A percentile compares a stretch with the other conserved stretches of the same genome.
Evolutionary conservation across 257 asterid species (phyloP).

Genomic region (Ophiorrhiza pumila): DNA sequence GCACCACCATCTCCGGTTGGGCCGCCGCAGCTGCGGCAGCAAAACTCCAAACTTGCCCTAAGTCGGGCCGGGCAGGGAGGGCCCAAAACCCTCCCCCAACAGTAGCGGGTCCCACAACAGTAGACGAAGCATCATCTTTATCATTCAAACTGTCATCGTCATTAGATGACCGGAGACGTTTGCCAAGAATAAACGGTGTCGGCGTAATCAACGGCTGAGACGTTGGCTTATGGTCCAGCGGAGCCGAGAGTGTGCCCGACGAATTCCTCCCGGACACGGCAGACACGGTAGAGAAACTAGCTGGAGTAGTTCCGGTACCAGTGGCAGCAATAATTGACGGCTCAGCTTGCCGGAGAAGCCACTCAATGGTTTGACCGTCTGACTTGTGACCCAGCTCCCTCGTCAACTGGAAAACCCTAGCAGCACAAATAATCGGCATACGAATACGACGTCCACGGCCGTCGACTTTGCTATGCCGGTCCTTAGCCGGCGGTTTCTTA

Average conservation of each 20-base stretch:
- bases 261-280: slow-evolving; percentile 19
- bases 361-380: slow-evolving; percentile 96
- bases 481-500: slow-evolving; percentile 91
- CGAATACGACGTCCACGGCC: slow-evolving; percentile 97
- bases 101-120: slow-evolving; percentile 38
- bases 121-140: slow-evolving; percentile 52
- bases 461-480: slow-evolving; percentile 95
- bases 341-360: slow-evolving; percentile 98
- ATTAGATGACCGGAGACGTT: slow-evolving; percentile 54
- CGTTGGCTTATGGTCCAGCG: slow-evolving; percentile 59
- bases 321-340: slow-evolving; percentile 96
- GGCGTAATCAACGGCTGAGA: slow-evolving; percentile 52
- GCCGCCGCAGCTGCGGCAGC: slow-evolving; percentile 67
- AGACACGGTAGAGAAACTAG: slow-evolving; percentile 59
- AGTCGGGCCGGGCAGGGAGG: slow-evolving; percentile 72
- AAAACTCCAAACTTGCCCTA: slow-evolving; percentile 94
- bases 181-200: slow-evolving; percentile 84
- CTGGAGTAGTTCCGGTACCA: slow-evolving; percentile 93
- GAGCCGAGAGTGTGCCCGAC: slow-evolving; percentile 24
- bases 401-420: slow-evolving; percentile 93
- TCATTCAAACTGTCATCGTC: slow-evolving; percentile 47
- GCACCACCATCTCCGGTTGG: slow-evolving; percentile 58
- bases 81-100: slow-evolving; percentile 91
- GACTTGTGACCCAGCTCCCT: slow-evolving; percentile 93
- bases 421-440: slow-evolving; percentile 97